Evolutionary conservation across 2,329 filamentous ascomycete species (phyloP).

Genomic region (Cucurbitaria berberidis): DNA sequence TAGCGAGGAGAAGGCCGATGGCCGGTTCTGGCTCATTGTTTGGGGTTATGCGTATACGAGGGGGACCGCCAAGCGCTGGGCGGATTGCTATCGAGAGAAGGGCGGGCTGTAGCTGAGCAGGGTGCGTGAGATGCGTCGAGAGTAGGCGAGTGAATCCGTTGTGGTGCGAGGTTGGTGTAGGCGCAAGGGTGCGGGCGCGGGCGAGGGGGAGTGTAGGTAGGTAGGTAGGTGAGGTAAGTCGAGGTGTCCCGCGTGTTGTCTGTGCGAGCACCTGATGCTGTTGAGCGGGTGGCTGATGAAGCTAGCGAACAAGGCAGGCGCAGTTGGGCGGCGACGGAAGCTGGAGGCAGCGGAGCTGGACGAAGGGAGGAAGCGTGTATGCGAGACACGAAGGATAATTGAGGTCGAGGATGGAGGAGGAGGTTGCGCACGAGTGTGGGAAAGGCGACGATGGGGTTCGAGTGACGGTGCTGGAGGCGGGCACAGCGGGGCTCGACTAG

Average conservation of each 20-base stretch:
- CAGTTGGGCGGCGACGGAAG: slow-evolving; percentile 16
- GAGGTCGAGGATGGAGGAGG: slow-evolving; percentile 20
- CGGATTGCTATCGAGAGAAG: slow-evolving; percentile 50
- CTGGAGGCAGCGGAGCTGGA: slow-evolving; percentile 22
- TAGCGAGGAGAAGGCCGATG: slow-evolving; percentile 84
- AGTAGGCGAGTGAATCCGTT: slow-evolving; percentile 59
- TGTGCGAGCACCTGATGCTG: slow-evolving; percentile 30
- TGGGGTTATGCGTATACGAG: slow-evolving; percentile 31
- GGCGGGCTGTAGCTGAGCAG: slow-evolving; percentile 54
- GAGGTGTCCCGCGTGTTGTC: slow-evolving; percentile 28
- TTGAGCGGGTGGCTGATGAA: slow-evolving; percentile 22
- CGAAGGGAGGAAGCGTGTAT: slow-evolving; percentile 7
- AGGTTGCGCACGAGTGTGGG: slow-evolving; percentile 27
- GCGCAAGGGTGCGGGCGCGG: no score
- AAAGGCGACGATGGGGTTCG: slow-evolving; percentile 28
- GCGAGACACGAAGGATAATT: slow-evolving; percentile 27
- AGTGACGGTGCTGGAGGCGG: slow-evolving; percentile 34
- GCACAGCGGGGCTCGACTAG: slow-evolving; percentile 21
- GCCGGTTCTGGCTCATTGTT: slow-evolving; percentile 87
- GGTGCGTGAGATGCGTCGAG: slow-evolving; percentile 50
- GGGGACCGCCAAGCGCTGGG: slow-evolving; percentile 37
- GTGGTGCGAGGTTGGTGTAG: no score
- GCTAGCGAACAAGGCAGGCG: slow-evolving; percentile 26
- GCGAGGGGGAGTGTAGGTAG: slow-evolving; percentile 37
- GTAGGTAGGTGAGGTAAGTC: slow-evolving; percentile 29